Evolutionary conservation across 208 protist genomes (phyloP), one percentile per base, ranked within the genome.

Genomic region (Acanthamoeba healyi): DNA sequence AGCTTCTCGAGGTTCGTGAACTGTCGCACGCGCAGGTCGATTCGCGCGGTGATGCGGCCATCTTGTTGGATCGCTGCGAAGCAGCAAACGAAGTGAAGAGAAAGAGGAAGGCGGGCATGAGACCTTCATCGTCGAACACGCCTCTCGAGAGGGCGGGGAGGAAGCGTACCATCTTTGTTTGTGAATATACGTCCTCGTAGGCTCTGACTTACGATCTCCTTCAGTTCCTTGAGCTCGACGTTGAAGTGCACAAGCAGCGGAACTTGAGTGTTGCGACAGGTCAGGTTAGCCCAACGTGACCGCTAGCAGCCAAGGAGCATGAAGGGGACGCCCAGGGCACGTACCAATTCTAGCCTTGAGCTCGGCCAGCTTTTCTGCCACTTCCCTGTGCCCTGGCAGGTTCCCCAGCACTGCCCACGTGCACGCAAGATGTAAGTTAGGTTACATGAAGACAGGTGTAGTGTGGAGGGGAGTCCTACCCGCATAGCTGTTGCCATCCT

Each of bases 1-100:
- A 82, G 72, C 72, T 82, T 82, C 72, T 82, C 72, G 4, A 82
- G 72, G 22, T 82, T 51, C 22, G 72, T 82, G 72, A 82, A 82
- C 42, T 82, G 72, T 44, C 72, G 34, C 26, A 82, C 72, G 9
- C 72, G 72, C 12, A 82, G 72, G 22, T 82, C 40, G 72, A 82
- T 82, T 54, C 72, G 34, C 2, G 72, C 72, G 7, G 72, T 82
- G 9, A 82, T 51, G 38, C 38, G n/a, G 2, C 42, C 72, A 51
- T 29, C 72, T 32, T 46, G 19, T 29, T 51, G 72, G 24, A 51
- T 24, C 5, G 72, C 72, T 82, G 38, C 17, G 22, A 32, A 54
- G 15, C 49, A 54, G 15, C 49, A 54, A 54, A 9, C 9, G n/a
- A 7, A 67, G n/a, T 29, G 29, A 1, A 72, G 34, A 72, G 34